Percentiles rank a stretch among this genome's conserved stretches.
These are phyloP conservation scores for Fusarium devonianum DNA, from an alignment of 2,329 filamentous ascomycete genomes.

Conservation along the genomic window DNA sequence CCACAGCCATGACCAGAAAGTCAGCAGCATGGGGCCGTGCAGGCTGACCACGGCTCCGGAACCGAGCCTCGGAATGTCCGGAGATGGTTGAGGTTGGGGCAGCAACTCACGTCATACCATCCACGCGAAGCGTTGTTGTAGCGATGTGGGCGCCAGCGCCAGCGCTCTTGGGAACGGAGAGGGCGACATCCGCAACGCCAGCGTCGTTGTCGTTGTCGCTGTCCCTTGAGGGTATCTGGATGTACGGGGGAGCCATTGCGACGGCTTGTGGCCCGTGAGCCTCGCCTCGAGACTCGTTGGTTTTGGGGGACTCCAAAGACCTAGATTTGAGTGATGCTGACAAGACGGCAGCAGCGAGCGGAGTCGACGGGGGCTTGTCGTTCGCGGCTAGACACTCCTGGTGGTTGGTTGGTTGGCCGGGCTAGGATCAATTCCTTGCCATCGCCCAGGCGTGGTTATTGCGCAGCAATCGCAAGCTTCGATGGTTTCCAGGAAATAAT, in stretches of 20 bases:
- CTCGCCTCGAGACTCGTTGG: conserved; percentile 23
- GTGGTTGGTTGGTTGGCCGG: conserved; percentile 21
- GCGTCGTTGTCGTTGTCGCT: conserved; percentile 48
- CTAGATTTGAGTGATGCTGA: conserved; percentile 14
- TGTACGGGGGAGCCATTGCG: conserved; percentile 60
- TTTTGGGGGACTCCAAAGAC: conserved; percentile 46
- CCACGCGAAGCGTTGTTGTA: conserved; percentile 88
- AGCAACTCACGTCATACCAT: conserved; percentile 77
- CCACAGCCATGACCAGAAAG: neutral
- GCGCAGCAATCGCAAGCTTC: conserved; percentile 18
- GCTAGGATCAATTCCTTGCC: conserved; percentile 19
- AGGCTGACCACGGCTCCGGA: conserved; percentile 7
- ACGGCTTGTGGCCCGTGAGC: conserved; percentile 26
- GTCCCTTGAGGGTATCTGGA: conserved; percentile 56
- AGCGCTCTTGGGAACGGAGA: conserved; percentile 44
- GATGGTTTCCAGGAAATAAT: conserved; percentile 1
- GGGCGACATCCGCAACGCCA: conserved; percentile 12
- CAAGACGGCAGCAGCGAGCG: conserved; percentile 3
- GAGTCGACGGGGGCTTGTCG: conserved; percentile 19
- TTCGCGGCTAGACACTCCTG: conserved; percentile 26
- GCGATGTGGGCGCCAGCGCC: conserved; percentile 69
- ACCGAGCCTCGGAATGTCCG: conserved; percentile 29
- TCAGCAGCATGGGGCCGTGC: conserved; percentile 2
- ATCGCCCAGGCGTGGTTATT: conserved; percentile 34
- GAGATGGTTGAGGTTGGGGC: conserved; percentile 13